These are phyloP conservation scores for Termitomyces sp. DNA, from an alignment of 768 basidiomycete genomes.

Conservation along the genomic window DNA sequence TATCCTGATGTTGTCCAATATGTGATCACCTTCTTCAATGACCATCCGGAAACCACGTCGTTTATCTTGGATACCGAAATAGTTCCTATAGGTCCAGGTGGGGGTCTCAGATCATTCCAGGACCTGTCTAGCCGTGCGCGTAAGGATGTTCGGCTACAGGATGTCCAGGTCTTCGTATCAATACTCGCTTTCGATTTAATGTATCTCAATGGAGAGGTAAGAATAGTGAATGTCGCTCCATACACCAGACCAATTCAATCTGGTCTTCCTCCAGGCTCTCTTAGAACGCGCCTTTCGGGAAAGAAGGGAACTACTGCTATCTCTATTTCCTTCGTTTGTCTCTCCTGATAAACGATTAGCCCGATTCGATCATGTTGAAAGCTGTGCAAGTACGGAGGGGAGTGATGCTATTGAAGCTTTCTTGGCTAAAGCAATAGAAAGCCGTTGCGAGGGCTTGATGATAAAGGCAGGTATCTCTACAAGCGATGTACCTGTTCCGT, in stretches of 20 bases:
- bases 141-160: conserved; percentile 71
- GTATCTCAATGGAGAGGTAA: conserved; percentile 75
- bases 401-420: conserved; percentile 65
- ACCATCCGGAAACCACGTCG: conserved; percentile 38
- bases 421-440: conserved; percentile 69
- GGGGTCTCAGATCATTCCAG: conserved; percentile 74
- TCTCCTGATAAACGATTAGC: conserved; percentile 45
- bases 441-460: conserved; percentile 91
- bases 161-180: conserved; percentile 77
- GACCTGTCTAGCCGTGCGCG: conserved; percentile 81
- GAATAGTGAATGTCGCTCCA: conserved; percentile 17
- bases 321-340: conserved; percentile 50
- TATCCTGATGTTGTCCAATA: conserved; percentile 78
- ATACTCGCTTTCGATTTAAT: conserved; percentile 88
- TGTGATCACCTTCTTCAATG: conserved; percentile 44
- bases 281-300: conserved; percentile 65
- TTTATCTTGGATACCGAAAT: conserved; percentile 87
- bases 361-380: conserved; percentile 69
- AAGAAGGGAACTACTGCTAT: conserved; percentile 60
- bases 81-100: conserved; percentile 71
- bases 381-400: conserved; percentile 59
- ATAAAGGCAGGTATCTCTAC: conserved; percentile 56
- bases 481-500: background rate
- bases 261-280: conserved; percentile 44
- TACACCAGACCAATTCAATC: background rate